Evolutionary conservation across 106 monocot species (phyloP), one percentile per base, ranked within the genome.

Genomic region (Triglochin maritima): DNA sequence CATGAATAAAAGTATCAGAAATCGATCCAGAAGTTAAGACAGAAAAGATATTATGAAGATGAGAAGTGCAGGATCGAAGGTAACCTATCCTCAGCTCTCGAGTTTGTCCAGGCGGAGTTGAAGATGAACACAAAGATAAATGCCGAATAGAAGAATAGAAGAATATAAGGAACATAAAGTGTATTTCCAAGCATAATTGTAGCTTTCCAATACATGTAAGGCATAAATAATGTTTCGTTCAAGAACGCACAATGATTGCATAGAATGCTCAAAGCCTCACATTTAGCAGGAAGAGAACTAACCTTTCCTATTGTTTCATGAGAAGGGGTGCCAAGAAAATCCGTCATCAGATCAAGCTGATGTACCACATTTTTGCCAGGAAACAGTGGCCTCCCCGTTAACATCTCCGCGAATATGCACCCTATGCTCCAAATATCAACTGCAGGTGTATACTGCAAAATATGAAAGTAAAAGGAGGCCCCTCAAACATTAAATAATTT

Each of bases 371-470:
- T 81, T 49, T 85, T 85, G 3, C 85, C 85, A 66, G 85, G 85
- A 69, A 85, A 85, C 2, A 85, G 60, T 50, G 85, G 85, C 58
- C 69, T 85, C 29, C 85, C 81, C 2, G 69, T 72, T 51, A 85
- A 56, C 61, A 85, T 72, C 74, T 85, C 85, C 3, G 85, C 85
- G 76, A 85, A 85, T 65, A 85, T 85, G 72, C 85, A 85, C 59
- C 85, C 85, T 65, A 85, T 81, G 69, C 85, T 81, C 85, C 85
- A 85, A 50, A 81, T 81, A 76, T 85, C 85, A 79, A 85, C 81
- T 16, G 78, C 85, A 42, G 85, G 85, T 15, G 85, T 85, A 56
- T 85, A 85, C 85, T 85, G 85, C 66, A 79, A 71, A 63, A 57
- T 0, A 74, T 17, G 44, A 10, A 57, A 44, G 47, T 13, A 64